Conservation (phyloP, 2,329 filamentous ascomycete genomes). For the Aspergillus neotritici region DNA sequence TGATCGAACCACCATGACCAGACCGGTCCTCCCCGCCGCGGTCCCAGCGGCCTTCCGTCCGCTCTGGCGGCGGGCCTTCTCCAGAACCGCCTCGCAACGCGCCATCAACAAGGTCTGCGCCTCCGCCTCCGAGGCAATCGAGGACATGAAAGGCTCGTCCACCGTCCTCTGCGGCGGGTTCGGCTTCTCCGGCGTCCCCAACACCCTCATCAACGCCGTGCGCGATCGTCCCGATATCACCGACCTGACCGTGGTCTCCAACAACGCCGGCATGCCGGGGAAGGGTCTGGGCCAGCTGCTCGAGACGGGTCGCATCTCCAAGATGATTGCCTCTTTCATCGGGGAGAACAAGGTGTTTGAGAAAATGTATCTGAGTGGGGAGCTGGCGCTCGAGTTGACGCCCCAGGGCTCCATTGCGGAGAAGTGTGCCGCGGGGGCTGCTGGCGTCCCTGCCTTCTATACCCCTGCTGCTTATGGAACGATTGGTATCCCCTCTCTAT, state of each 20-base stretch:
- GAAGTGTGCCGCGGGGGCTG: constrained; percentile 75
- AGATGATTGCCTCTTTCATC: constrained; percentile 70
- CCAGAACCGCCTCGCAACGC: constrained; percentile 55
- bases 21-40: constrained; percentile 8
- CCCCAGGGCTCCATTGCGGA: constrained; percentile 87
- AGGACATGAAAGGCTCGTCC: constrained; percentile 64
- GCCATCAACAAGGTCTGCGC: constrained; percentile 71
- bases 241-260: constrained; percentile 71
- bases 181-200: constrained; percentile 60
- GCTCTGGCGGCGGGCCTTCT: constrained; percentile 53
- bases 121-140: constrained; percentile 64
- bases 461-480: constrained; percentile 75
- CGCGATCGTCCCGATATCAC: constrained; percentile 52
- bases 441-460: constrained; percentile 82
- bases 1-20: constrained; percentile 21
- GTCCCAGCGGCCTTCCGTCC: constrained; percentile 28
- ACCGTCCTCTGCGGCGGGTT: constrained; percentile 72
- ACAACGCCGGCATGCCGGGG: constrained; percentile 69
- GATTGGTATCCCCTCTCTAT: constrained; percentile 42
- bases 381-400: constrained; percentile 80
- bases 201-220: constrained; percentile 56
- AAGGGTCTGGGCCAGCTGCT: constrained; percentile 69
- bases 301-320: constrained; percentile 64
- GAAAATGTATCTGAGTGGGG: constrained; percentile 75
- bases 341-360: constrained; percentile 83